Base-by-base conservation (phyloP, 2,329 filamentous ascomycete genomes). In the Orbilia javanica region DNA sequence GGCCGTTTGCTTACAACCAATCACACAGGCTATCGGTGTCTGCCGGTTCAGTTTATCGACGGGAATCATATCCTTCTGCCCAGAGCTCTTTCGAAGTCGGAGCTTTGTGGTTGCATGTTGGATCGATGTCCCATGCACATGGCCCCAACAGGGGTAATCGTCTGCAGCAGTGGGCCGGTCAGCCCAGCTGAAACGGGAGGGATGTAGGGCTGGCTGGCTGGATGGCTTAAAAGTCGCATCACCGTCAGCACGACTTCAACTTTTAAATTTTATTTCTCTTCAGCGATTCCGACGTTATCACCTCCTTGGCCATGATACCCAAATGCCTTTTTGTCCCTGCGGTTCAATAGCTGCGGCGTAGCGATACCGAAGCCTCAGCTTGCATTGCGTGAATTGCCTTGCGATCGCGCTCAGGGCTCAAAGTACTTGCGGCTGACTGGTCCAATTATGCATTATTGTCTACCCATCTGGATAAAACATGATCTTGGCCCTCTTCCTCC, bases 401-500 rank as follows among this genome's bases (percentile, higher is more conserved):
- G 36, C 13, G 3, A 39, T 39, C n/a, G 5, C 36, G 11, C 27
- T 60, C 31, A 27, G 36, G 20, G 29, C 29, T 44, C 57, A 8
- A 46, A 44, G n/a, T n/a, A n/a, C n/a, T 36, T 46, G 57, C 42
- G 22, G 39, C 60, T 64, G 44, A 27, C 34, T 29, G 60, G 34
- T 29, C 31, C 7, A 31, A 65, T 27, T 53, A 74, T 74, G 70
- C 62, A 18, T 68, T 53, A 18, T 31, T 62, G 70, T 44, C 48
- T 62, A 11, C 25, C 22, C 15, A 22, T 53, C 53, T 46, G 69
- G 44, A 74, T 27, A 29, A 63, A 74, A 68, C 27, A 74, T 74
- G 70, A 67, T 65, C 60, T 52, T 74, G 53, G 62, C 63, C 48
- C 15, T 67, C n/a, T 18, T 39, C 27, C 39, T 74, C 29, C 27